These are phyloP conservation scores for Fusarium sp. DNA, from an alignment of 2,329 filamentous ascomycete genomes.

Conservation along the genomic window DNA sequence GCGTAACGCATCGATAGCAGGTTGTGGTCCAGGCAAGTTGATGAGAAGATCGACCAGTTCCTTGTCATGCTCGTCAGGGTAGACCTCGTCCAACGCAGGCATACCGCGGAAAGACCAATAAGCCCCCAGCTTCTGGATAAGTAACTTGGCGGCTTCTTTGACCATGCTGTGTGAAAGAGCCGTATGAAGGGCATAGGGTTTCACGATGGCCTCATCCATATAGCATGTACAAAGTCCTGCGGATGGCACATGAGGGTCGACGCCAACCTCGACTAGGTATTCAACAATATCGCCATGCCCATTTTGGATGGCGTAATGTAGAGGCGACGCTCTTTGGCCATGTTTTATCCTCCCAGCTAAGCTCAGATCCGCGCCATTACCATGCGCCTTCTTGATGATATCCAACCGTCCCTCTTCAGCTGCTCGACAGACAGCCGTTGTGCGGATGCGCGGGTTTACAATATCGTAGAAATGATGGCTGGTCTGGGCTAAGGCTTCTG, in stretches of 20 bases:
- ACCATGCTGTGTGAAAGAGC: slow-evolving; percentile 11
- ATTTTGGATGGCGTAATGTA: slow-evolving; percentile 27
- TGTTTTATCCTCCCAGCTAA: slow-evolving; percentile 3
- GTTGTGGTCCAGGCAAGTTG: neutral
- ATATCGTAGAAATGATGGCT: slow-evolving; percentile 18
- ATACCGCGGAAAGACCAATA: slow-evolving; percentile 2
- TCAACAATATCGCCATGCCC: slow-evolving; percentile 23
- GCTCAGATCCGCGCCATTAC: slow-evolving; percentile 15
- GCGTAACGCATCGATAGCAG: slow-evolving; percentile 4
- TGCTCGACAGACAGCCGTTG: slow-evolving; percentile 16
- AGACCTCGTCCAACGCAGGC: slow-evolving; percentile 12
- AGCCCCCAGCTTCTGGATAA: slow-evolving; percentile 23
- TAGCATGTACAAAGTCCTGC: slow-evolving; percentile 9
- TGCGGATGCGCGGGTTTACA: slow-evolving; percentile 16
- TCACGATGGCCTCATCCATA: neutral
- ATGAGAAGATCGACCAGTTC: slow-evolving; percentile 10
- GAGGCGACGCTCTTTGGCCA: slow-evolving; percentile 3
- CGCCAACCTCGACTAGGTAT: slow-evolving; percentile 23
- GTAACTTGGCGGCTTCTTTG: slow-evolving; percentile 8
- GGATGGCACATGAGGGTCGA: slow-evolving; percentile 12
- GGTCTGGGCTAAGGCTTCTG: slow-evolving; percentile 15
- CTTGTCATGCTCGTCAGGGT: neutral
- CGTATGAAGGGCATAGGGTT: slow-evolving; percentile 23
- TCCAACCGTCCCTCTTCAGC: slow-evolving; percentile 15
- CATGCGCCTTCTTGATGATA: slow-evolving; percentile 17